Evolutionary conservation across 2,329 filamentous ascomycete genomes (phyloP), one percentile per base, ranked within the genome.

Genomic region (Clarireedia homoeocarpa): DNA sequence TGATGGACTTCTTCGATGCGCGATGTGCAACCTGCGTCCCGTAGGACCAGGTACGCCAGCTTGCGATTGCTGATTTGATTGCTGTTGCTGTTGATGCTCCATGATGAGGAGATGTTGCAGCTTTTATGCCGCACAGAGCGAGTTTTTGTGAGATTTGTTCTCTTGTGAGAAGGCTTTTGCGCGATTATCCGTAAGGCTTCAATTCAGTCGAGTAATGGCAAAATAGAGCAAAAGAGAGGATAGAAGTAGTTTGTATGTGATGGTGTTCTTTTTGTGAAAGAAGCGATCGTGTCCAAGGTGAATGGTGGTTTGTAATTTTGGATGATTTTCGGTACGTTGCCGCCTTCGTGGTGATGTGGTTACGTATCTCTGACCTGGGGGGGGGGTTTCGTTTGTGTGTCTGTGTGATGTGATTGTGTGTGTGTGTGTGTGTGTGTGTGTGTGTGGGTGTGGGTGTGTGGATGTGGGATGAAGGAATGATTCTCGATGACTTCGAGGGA

Each of bases 1-100:
- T 65, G 94, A 97, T 63, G 92, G 94, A 76, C 91, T 96, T 74
- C 92, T 86, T 71, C 92, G 88, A 78, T 97, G 92, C 69, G 92
- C 92, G 75, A 97, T 96, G 77, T 97, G 91, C 72, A 97, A 83
- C 72, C 91, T 87, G 71, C 92, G 91, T 70, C 91, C 91, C 71
- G 86, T 76, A 68, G 89, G 89, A 66, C 90, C 91, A 71, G 77
- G 77, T 59, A 84, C 80, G 68, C 81, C 81, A 69, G 78, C 78
- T 66, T 75, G 71, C 59, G 73, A 67, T 63, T 72, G 72, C 67
- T 81, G 80, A 73, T 85, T 79, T 20, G 46, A 17, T 50, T 45
- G 53, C 20, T 20, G 17, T 27, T 53, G 54, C 14, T 53, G 42
- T 71, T 76, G 73, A 72, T 73, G 62, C 61, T 69, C 66, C 66